Percentiles rank a stretch among this genome's conserved stretches.
These are phyloP conservation scores for Sutorius australiensis DNA, from an alignment of 768 basidiomycete genomes.

Conservation along the genomic window DNA sequence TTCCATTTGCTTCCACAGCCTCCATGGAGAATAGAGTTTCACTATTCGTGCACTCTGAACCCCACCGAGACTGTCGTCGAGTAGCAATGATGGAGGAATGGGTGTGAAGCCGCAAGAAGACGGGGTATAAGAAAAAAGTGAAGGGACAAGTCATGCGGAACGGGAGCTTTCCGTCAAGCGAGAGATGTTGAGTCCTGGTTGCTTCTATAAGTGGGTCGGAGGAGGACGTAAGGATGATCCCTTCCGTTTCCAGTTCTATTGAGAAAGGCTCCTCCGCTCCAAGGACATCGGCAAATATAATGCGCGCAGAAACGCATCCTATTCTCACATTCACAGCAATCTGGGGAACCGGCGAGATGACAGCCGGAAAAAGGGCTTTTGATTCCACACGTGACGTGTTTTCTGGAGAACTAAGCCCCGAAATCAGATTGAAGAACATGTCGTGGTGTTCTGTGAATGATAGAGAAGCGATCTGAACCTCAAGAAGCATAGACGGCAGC, in stretches of 20 bases:
- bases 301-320: slow-evolving; percentile 46
- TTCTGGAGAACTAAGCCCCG: slow-evolving; percentile 17
- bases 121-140: slow-evolving; percentile 44
- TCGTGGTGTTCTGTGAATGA: slow-evolving; percentile 54
- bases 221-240: slow-evolving; percentile 40
- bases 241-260: slow-evolving; percentile 55
- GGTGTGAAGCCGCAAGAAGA: slow-evolving; percentile 51
- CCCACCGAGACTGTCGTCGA: slow-evolving; percentile 27
- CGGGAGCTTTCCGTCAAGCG: slow-evolving; percentile 37
- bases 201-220: slow-evolving; percentile 39
- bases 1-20: slow-evolving; percentile 45
- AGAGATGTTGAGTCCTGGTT: slow-evolving; percentile 12
- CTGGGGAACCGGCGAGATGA: slow-evolving; percentile 45
- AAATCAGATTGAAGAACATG: slow-evolving; percentile 40
- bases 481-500: slow-evolving; percentile 50
- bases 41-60: slow-evolving; percentile 37
- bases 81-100: slow-evolving; percentile 25
- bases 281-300: slow-evolving; percentile 43
- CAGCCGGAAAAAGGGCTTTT: slow-evolving; percentile 26
- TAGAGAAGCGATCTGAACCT: slow-evolving; percentile 41
- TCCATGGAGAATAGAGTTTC: slow-evolving; percentile 61
- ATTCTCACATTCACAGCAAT: slow-evolving; percentile 45
- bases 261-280: slow-evolving; percentile 44
- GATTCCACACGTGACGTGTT: slow-evolving; percentile 3
- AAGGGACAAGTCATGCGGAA: slow-evolving; percentile 44